Evolutionary conservation across 2,329 filamentous ascomycete genomes (phyloP).

Genomic region (Hypoxylon rubiginosum): DNA sequence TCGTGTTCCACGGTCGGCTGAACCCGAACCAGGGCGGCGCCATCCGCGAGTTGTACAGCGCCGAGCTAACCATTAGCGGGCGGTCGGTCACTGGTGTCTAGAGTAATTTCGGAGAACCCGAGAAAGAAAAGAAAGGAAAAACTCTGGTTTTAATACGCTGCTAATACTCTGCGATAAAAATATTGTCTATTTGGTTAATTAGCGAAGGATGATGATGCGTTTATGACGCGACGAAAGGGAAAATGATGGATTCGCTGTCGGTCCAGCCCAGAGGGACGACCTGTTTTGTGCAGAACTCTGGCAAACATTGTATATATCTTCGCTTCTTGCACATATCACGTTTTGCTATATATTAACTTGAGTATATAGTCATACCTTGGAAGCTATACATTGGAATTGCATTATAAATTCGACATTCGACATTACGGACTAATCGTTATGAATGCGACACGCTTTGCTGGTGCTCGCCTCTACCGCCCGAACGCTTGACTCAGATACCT

Average conservation of each 20-base stretch:
- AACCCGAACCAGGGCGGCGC: slow-evolving; percentile 38
- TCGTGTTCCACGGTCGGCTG: slow-evolving; percentile 50
- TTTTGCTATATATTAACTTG: slow-evolving; percentile 7
- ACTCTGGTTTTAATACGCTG: neutral
- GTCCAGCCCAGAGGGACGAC: neutral
- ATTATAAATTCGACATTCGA: neutral
- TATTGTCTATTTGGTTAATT: slow-evolving; percentile 5
- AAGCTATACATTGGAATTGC: too few relatives aligned
- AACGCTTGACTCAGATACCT: neutral
- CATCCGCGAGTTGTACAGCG: slow-evolving; percentile 46
- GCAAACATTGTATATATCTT: slow-evolving; percentile 24
- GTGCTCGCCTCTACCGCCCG: neutral
- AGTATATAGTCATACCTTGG: slow-evolving; percentile 12
- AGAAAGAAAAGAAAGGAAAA: neutral
- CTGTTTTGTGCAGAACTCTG: slow-evolving; percentile 11
- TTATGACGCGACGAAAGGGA: slow-evolving; percentile 11
- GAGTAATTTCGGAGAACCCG: neutral
- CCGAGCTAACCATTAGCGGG: slow-evolving; percentile 45
- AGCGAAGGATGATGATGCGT: slow-evolving; percentile 13
- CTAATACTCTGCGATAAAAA: neutral
- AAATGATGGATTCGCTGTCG: neutral
- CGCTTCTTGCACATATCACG: slow-evolving; percentile 9
- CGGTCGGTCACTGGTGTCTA: slow-evolving; percentile 27
- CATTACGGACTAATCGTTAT: neutral
- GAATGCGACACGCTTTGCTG: neutral